Base-by-base conservation (phyloP, 169 alveolate species). In the Eimeria acervulina region DNA sequence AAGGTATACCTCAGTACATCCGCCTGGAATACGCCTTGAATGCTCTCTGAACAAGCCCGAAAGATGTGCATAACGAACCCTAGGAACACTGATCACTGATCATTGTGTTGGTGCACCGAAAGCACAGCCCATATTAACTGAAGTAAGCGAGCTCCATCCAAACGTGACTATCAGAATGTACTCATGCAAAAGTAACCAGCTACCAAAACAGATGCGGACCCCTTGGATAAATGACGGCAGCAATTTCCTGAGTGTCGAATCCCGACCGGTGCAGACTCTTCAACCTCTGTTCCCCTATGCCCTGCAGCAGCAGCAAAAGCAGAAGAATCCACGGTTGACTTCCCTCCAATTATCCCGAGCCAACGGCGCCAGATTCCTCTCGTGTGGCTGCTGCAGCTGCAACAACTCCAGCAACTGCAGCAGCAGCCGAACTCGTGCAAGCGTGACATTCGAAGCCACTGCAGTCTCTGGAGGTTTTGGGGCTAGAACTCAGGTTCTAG, bases 151-250 rank as follows among this genome's bases (percentile, higher is more conserved):
- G 59, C 12, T 59, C 38, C 15, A 38, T 38, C 12, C 85, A 38
- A 74, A 10, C 33, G 59, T 26, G 17, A 6, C 33, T 74, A 74
- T 19, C 33, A 74, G 28, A 28, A 15, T n/a, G 19, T 15, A 1
- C 3, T 59, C n/a, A n/a, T 21, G 68, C 8, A 59, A 59, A 59
- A 59, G 0, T 19, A 51, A 51, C 59, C 26, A 21, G n/a, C 12
- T 47, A 12, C 55, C 26, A 7, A 59, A 8, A 74, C 85, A 31
- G 85, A 21, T 42, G 68, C 66, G 12, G 33, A 52, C 92, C 92
- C 47, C 92, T 51, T 42, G 92, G 92, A 38, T 84, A 84, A 42
- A 84, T 42, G 74, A 84, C 92, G 63, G 92, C 92, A 19, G 36
- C 76, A 31, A 84, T 52, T 40, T 84, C 92, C 28, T 33, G 78